Evolutionary conservation across 305 asterid genomes (phyloP).

Genomic region (Fraxinus paxiana): DNA sequence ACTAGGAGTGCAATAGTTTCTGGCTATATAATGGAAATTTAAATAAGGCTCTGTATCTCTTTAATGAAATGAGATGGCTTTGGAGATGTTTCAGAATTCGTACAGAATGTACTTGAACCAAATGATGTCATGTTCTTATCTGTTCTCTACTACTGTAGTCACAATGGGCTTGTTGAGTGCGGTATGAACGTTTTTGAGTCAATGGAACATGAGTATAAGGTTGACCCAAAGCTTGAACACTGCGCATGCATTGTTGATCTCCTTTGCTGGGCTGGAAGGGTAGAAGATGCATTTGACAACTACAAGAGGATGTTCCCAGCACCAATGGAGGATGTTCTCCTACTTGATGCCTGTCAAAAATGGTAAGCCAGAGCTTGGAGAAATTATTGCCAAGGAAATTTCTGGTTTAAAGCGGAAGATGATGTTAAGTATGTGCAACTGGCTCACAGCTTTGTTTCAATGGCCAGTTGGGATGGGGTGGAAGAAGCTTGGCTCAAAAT

Average conservation of each 20-base stretch:
- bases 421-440: slow-evolving; percentile 79
- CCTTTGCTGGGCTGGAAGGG: slow-evolving; percentile 78
- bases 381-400: slow-evolving; percentile 49
- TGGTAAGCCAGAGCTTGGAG: slow-evolving; percentile 45
- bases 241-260: slow-evolving; percentile 76
- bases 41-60: slow-evolving; percentile 39
- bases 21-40: slow-evolving; percentile 54
- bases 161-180: slow-evolving; percentile 62
- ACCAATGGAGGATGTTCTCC: slow-evolving; percentile 53
- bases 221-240: slow-evolving; percentile 69
- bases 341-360: slow-evolving; percentile 68
- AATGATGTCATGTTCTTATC: slow-evolving; percentile 58
- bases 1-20: slow-evolving; percentile 81
- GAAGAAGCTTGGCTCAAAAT: slow-evolving; percentile 73
- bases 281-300: slow-evolving; percentile 60
- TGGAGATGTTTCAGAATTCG: slow-evolving; percentile 51
- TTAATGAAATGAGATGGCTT: slow-evolving; percentile 63
- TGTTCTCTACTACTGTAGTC: slow-evolving; percentile 64
- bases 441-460: slow-evolving; percentile 77
- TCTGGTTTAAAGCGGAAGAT: slow-evolving; percentile 42
- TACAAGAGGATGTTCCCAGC: slow-evolving; percentile 44
- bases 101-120: slow-evolving; percentile 44
- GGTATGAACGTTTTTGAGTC: slow-evolving; percentile 65
- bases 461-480: slow-evolving; percentile 70
- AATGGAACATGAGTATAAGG: slow-evolving; percentile 49